phyloP scores from a whole-genome alignment of 768 basidiomycete species.

The Amanita muscaria region DNA sequence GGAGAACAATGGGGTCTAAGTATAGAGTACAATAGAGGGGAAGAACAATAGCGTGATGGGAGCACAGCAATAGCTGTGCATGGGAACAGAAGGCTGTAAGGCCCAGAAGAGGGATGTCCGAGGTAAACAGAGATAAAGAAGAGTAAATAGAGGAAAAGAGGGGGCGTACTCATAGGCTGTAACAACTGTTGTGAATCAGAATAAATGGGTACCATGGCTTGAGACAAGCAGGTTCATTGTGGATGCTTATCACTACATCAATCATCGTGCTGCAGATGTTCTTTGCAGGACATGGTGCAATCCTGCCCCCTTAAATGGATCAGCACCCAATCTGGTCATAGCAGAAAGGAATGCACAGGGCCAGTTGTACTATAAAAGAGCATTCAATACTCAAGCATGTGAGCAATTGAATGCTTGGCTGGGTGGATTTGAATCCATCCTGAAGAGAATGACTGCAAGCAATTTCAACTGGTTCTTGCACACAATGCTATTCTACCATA shows the following conservation, averaged over 20 bases:
- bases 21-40: too few species aligned
- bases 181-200: conserved; percentile 1
- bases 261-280: conserved; percentile 8
- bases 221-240: conserved; percentile 15
- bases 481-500: conserved; percentile 16
- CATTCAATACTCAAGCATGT: conserved; percentile 17
- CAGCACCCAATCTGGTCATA: too few species aligned
- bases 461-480: conserved; percentile 21
- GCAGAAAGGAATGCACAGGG: conserved; percentile 4
- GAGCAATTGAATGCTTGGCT: too few species aligned
- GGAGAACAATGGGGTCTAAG: too few species aligned
- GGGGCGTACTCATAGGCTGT: too few species aligned
- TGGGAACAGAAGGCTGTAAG: too few species aligned
- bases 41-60: too few species aligned
- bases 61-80: too few species aligned
- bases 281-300: conserved; percentile 11
- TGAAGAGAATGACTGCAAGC: conserved; percentile 17
- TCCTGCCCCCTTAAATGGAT: conserved; percentile 8
- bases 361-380: conserved; percentile 8
- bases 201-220: conserved; percentile 9
- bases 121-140: too few species aligned
- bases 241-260: conserved; percentile 16
- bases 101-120: too few species aligned
- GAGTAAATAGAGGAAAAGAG: too few species aligned
- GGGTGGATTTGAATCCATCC: conserved; percentile 22